phyloP scores from a whole-genome alignment of 2,329 filamentous ascomycete species.

The Fusarium penzigii region DNA sequence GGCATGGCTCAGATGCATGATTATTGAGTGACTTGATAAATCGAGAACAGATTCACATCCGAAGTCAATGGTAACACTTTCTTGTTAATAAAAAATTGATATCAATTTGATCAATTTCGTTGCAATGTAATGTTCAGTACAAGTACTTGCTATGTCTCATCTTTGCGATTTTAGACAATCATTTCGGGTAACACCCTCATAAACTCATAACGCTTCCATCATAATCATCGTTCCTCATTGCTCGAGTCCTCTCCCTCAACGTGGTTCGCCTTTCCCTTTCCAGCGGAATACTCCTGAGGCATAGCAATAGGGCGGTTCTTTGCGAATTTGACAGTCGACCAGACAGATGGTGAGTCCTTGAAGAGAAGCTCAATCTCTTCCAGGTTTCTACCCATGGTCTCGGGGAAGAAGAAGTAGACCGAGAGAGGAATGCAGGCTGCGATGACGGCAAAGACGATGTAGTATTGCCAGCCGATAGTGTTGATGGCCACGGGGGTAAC shows the following conservation, averaged over 20 bases:
- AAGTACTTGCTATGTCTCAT: too few species aligned
- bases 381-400: constrained; percentile 33
- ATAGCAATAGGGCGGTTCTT: constrained; percentile 14
- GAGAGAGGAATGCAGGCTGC: constrained; percentile 46
- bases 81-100: too few species aligned
- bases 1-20: too few species aligned
- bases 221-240: neutral
- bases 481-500: constrained; percentile 65
- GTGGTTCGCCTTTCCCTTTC: constrained; percentile 16
- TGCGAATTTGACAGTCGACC: constrained; percentile 19
- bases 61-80: too few species aligned
- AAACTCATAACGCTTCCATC: neutral
- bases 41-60: too few species aligned
- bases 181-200: neutral
- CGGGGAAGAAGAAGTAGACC: constrained; percentile 40
- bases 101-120: too few species aligned
- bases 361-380: constrained; percentile 34
- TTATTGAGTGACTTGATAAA: too few species aligned
- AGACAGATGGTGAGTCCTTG: constrained; percentile 17
- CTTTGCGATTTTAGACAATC: too few species aligned
- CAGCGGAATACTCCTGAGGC: constrained; percentile 11
- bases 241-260: constrained; percentile 5
- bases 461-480: constrained; percentile 55
- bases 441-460: constrained; percentile 45
- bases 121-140: too few species aligned